A percentile compares a stretch with the other conserved stretches of the same genome.
Conservation (phyloP, 768 basidiomycete species). For the Auriscalpium vulgare region DNA sequence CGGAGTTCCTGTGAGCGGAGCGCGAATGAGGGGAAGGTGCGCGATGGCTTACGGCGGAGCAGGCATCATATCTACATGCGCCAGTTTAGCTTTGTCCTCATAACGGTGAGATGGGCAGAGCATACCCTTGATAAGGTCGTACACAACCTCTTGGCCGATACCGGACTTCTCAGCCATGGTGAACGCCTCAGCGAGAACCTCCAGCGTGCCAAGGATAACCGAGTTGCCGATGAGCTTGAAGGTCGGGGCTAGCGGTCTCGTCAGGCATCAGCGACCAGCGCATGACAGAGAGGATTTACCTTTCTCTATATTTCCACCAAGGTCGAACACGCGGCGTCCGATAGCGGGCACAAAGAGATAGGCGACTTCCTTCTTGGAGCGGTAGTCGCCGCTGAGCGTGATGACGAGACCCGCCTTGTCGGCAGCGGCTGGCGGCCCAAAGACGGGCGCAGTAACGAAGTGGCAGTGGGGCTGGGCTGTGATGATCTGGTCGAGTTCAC, state of each 20-base stretch:
- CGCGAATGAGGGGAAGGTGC: not conserved
- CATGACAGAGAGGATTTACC: conserved; percentile 29
- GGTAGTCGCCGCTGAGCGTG: conserved; percentile 73
- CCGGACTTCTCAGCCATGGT: conserved; percentile 83
- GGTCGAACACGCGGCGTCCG: conserved; percentile 68
- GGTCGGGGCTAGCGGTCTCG: conserved; percentile 41
- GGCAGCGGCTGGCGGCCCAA: conserved; percentile 63
- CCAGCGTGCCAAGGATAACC: conserved; percentile 67
- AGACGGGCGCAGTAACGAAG: conserved; percentile 72
- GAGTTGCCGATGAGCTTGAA: conserved; percentile 80
- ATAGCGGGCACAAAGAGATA: conserved; percentile 75
- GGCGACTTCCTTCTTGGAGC: conserved; percentile 74
- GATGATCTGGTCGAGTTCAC: conserved; percentile 62
- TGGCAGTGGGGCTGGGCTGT: conserved; percentile 49
- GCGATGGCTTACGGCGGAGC: conserved; percentile 38
- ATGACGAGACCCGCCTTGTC: conserved; percentile 59
- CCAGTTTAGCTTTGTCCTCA: too few species aligned
- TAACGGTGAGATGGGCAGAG: not conserved
- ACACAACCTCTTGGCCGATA: conserved; percentile 54
- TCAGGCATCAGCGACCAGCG: not conserved
- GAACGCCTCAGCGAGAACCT: conserved; percentile 74
- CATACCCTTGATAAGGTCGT: conserved; percentile 49
- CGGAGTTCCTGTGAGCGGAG: not conserved
- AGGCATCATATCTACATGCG: conserved; percentile 51
- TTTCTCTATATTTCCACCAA: conserved; percentile 82